Base-by-base conservation (phyloP, 2,329 filamentous ascomycete species). In the Fusarium sp. region DNA sequence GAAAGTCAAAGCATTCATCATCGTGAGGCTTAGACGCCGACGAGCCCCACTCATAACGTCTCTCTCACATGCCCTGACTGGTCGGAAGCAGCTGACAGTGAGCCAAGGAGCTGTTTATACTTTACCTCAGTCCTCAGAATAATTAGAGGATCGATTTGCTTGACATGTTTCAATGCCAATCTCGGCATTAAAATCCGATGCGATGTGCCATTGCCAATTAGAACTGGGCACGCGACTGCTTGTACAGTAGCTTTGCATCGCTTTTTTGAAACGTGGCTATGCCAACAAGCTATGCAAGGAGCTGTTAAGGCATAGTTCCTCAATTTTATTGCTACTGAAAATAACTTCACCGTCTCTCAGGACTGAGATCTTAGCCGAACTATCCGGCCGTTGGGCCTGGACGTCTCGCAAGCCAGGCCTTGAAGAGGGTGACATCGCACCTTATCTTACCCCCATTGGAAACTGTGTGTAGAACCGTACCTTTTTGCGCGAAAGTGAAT, bases 41-140 rank as follows among this genome's bases (percentile, higher is more conserved):
- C 4, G 25, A n/a, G n/a, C 18, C 9, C 47, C 47, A 42, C 47
- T 39, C 25, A 29, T 50, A 50, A 29, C 20, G 13, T 6, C 11
- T 21, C n/a, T 6, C 25, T 11, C 15, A 18, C 35, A 15, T 29
- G 35, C 17, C 21, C 21, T 17, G 14, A 42, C 27, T 29, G 3
- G 14, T 14, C 23, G 21, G 0, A 3, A 4, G 13, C 8, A 15
- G 13, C 14, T 2, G 2, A 1, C 5, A 21, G 1, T n/a, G 35
- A 50, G 20, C 29, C 0, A 14, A 6, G 5, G 20, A 21, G 35
- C 21, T 4, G 11, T 29, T 21, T n/a, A 18, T n/a, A n/a, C n/a
- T n/a, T n/a, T n/a, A n/a, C n/a, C n/a, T n/a, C n/a, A n/a, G n/a
- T n/a, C 14, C 5, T 6, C 2, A 13, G 18, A n/a, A 42, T 42